These are phyloP conservation scores for Blastobotrys buckinghamii DNA, from an alignment of 1,139 yeast genomes.

Conservation along the genomic window DNA sequence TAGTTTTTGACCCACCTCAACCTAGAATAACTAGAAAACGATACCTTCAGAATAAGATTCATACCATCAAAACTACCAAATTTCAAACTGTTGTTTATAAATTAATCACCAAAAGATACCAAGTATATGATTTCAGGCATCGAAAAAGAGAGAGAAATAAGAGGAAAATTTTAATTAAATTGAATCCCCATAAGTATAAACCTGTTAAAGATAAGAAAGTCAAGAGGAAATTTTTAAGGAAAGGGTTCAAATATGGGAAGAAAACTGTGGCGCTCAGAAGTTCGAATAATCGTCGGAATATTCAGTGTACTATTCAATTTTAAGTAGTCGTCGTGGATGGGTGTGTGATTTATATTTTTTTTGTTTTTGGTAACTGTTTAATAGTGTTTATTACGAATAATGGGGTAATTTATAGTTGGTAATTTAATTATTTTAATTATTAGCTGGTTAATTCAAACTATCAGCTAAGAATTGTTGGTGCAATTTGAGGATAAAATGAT, in stretches of 20 bases:
- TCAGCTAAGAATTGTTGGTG: no score
- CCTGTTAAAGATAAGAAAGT: background rate
- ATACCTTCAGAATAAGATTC: background rate
- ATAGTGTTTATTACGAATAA: no score
- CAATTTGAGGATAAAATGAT: no score
- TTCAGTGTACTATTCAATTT: background rate
- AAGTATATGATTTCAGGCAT: background rate
- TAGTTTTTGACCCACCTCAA: background rate
- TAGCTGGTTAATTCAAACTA: no score
- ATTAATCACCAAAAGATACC: background rate
- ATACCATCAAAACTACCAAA: background rate
- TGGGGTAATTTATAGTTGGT: no score
- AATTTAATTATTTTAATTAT: no score
- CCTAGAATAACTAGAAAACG: background rate
- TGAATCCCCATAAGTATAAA: background rate
- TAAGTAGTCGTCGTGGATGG: background rate
- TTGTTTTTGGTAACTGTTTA: no score
- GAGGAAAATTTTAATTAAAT: background rate
- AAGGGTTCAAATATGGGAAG: background rate
- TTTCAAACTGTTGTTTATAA: background rate
- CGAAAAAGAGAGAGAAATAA: background rate
- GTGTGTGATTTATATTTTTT: no score
- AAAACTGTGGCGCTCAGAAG: background rate
- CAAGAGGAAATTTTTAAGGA: background rate
- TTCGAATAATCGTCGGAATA: background rate